Conservation (phyloP, 345 rosid species). For the Anacardium occidentale region DNA sequence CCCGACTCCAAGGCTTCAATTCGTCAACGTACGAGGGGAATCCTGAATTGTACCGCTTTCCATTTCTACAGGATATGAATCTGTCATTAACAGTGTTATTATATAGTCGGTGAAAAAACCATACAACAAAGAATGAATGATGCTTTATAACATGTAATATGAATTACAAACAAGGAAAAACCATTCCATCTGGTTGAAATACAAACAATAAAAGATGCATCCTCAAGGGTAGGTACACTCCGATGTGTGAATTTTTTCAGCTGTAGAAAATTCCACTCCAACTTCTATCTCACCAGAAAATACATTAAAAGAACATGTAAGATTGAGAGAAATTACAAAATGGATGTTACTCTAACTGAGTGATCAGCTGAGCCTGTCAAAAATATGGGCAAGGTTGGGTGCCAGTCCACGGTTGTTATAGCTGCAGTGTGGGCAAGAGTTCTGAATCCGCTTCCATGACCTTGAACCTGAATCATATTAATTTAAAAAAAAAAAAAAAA, state of each 20-base stretch:
- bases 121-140: conserved; percentile 3
- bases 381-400: conserved; percentile 64
- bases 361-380: conserved; percentile 70
- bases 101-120: too few relatives aligned
- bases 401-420: conserved; percentile 73
- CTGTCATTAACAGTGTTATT: too few relatives aligned
- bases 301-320: neutral
- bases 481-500: too few relatives aligned
- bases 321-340: conserved; percentile 21
- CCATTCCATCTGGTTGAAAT: neutral
- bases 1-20: neutral
- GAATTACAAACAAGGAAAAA: conserved; percentile 3
- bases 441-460: conserved; percentile 46
- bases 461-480: conserved; percentile 42
- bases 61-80: too few relatives aligned
- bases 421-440: conserved; percentile 62
- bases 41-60: neutral
- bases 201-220: neutral
- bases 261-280: neutral
- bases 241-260: neutral
- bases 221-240: neutral
- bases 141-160: neutral
- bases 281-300: neutral
- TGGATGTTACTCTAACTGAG: conserved; percentile 62
- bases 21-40: neutral